phyloP scores from a whole-genome alignment of 768 basidiomycete species.

The Lentinula guzmanii region DNA sequence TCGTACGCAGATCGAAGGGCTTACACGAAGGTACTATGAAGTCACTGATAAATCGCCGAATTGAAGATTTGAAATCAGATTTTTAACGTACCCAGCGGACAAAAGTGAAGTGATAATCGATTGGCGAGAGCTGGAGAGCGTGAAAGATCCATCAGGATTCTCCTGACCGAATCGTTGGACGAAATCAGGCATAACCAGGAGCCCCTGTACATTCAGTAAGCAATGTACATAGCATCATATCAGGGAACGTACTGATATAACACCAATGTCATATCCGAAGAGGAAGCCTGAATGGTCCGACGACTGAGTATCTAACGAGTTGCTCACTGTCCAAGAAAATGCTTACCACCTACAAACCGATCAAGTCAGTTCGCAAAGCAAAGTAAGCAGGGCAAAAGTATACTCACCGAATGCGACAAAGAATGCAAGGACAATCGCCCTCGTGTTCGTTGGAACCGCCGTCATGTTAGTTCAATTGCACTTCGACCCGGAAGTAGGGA shows the following conservation, averaged over 20 bases:
- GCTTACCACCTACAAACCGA: neutral
- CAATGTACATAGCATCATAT: neutral
- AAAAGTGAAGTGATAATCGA: conserved; percentile 76
- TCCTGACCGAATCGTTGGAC: conserved; percentile 59
- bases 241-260: conserved; percentile 50
- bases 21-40: conserved; percentile 45
- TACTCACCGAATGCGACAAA: conserved; percentile 70
- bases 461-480: conserved; percentile 16
- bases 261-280: conserved; percentile 74
- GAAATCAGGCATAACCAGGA: conserved; percentile 77
- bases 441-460: conserved; percentile 55
- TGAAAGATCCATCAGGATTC: conserved; percentile 36
- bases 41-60: neutral
- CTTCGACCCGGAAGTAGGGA: neutral
- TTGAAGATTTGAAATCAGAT: neutral
- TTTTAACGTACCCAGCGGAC: conserved; percentile 55
- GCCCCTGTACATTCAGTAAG: conserved; percentile 41
- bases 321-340: no score
- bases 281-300: conserved; percentile 40
- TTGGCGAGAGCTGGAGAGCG: conserved; percentile 58
- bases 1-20: conserved; percentile 13
- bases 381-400: neutral
- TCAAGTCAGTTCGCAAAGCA: neutral
- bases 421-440: conserved; percentile 57
- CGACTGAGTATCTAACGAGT: neutral